phyloP scores from a whole-genome alignment of 352 stramenopile species.

The Elongisporangium anandrum region DNA sequence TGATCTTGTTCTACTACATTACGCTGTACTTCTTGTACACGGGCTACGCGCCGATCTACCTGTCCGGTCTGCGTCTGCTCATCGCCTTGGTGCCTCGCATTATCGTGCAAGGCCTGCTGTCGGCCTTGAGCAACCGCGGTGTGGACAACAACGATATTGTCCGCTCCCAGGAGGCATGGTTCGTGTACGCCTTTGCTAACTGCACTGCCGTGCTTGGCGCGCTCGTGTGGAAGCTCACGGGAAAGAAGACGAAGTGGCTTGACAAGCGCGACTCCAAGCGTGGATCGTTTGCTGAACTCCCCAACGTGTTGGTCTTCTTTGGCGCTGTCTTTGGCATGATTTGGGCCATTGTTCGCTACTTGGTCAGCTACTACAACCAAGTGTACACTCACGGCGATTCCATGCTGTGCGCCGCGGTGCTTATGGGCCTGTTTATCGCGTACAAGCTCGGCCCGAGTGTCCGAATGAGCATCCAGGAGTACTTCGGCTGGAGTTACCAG shows the following conservation, averaged over 20 bases:
- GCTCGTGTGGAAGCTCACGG: constrained; percentile 82
- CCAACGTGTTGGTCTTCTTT: constrained; percentile 83
- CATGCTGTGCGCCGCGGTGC: constrained; percentile 56
- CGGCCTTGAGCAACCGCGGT: constrained; percentile 65
- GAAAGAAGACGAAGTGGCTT: constrained; percentile 61
- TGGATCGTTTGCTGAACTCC: constrained; percentile 68
- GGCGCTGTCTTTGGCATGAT: constrained; percentile 64
- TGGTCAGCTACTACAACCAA: constrained; percentile 69
- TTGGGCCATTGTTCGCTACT: constrained; percentile 79
- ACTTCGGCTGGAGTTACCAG: constrained; percentile 87
- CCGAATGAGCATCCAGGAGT: constrained; percentile 84
- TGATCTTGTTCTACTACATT: constrained; percentile 84
- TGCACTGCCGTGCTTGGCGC: constrained; percentile 69
- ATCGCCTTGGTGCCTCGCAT: constrained; percentile 69
- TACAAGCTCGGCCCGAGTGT: constrained; percentile 76
- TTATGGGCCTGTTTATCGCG: constrained; percentile 75
- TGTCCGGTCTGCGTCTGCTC: constrained; percentile 65
- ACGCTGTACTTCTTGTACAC: constrained; percentile 86
- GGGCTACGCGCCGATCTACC: constrained; percentile 77
- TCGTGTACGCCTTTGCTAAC: constrained; percentile 82
- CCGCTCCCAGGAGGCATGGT: constrained; percentile 74
- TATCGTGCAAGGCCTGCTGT: constrained; percentile 67
- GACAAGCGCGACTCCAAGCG: constrained; percentile 62
- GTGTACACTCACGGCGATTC: constrained; percentile 74
- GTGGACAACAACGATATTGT: constrained; percentile 83